phyloP scores from a whole-genome alignment of 176 grass and related monocot species.

The Puya raimondii region DNA sequence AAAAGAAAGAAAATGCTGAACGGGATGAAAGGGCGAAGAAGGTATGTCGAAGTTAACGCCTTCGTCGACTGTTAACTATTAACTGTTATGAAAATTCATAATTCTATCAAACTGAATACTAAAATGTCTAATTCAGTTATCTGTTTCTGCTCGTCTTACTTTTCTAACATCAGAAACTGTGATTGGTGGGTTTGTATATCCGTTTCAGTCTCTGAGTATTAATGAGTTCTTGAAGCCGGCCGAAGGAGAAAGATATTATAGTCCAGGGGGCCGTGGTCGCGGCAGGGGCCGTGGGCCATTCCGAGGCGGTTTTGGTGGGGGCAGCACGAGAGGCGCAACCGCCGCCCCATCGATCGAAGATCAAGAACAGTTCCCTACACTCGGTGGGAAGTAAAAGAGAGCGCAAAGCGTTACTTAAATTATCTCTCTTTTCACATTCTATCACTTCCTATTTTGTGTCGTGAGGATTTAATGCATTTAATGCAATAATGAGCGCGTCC shows the following conservation, averaged over 20 bases:
- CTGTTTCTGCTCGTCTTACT: background rate
- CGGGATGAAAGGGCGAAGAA: slow-evolving; percentile 51
- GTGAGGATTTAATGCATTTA: background rate
- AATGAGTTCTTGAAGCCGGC: slow-evolving; percentile 79
- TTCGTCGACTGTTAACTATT: background rate
- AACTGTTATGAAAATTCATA: background rate
- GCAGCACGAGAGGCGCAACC: slow-evolving; percentile 15
- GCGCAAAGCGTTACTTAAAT: slow-evolving; percentile 8
- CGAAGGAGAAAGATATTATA: slow-evolving; percentile 46
- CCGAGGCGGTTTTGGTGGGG: slow-evolving; percentile 13
- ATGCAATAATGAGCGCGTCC: background rate
- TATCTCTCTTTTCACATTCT: slow-evolving; percentile 17
- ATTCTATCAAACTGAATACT: too few species aligned
- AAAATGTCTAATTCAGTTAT: background rate
- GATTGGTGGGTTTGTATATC: background rate
- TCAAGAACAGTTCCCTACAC: slow-evolving; percentile 50
- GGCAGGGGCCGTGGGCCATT: slow-evolving; percentile 45
- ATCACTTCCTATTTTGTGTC: background rate
- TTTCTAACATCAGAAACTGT: background rate
- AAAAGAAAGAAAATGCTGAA: slow-evolving; percentile 63
- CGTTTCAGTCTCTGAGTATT: slow-evolving; percentile 48
- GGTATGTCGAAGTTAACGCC: slow-evolving; percentile 9
- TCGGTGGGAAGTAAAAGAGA: slow-evolving; percentile 27
- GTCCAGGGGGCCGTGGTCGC: slow-evolving; percentile 36
- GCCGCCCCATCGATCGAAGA: slow-evolving; percentile 39